Conservation (phyloP, 371 early-diverging fungal genomes). For the Blastocladiella emersonii region DNA sequence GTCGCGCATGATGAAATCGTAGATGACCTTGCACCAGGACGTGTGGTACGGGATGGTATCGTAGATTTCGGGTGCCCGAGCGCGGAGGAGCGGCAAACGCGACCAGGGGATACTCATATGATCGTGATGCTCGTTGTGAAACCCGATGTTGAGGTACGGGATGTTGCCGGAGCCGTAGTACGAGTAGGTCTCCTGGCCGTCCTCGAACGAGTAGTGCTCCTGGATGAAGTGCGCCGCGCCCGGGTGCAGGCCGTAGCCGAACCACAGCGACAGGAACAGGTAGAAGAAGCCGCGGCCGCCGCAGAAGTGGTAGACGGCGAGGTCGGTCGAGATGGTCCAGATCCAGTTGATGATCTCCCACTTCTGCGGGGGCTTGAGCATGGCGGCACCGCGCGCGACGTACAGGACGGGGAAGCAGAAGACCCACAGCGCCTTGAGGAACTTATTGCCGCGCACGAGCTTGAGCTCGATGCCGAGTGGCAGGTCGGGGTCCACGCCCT, state of each 20-base stretch:
- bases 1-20: constrained; percentile 58
- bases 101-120: constrained; percentile 83
- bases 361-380: constrained; percentile 50
- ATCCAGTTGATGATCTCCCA: constrained; percentile 70
- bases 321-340: constrained; percentile 47
- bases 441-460: constrained; percentile 58
- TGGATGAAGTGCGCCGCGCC: constrained; percentile 94
- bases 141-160: constrained; percentile 74
- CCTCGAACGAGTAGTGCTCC: constrained; percentile 91
- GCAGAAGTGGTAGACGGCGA: constrained; percentile 37
- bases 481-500: constrained; percentile 89
- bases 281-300: constrained; percentile 59
- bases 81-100: constrained; percentile 61
- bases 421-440: constrained; percentile 65
- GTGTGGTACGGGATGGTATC: constrained; percentile 67
- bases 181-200: constrained; percentile 86
- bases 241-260: constrained; percentile 88
- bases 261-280: constrained; percentile 59
- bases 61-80: constrained; percentile 82
- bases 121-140: constrained; percentile 98
- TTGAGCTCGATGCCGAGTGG: constrained; percentile 76
- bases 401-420: constrained; percentile 82
- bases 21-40: constrained; percentile 76
- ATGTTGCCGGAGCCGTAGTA: constrained; percentile 88
- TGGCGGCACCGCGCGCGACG: constrained; percentile 69